Percentiles rank a stretch among this genome's conserved stretches.
Conservation (phyloP, 1,284 basidiomycete genomes). For the Athelia psychrophila region DNA sequence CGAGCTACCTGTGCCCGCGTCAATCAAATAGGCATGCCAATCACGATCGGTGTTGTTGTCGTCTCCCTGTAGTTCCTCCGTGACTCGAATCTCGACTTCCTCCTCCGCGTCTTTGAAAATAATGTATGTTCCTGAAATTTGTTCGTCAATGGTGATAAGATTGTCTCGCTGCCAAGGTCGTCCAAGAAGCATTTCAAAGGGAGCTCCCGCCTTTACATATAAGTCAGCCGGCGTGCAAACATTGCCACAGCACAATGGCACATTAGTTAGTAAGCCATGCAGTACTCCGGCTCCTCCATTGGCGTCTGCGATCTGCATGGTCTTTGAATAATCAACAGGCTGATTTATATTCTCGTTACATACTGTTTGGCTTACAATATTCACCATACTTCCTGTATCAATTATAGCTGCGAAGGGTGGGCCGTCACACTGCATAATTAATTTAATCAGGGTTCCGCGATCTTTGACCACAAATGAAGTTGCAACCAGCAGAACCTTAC, state of each 20-base stretch:
- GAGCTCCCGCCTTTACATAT: slow-evolving; percentile 14
- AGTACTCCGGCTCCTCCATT: slow-evolving; percentile 17
- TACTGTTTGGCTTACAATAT: slow-evolving; percentile 11
- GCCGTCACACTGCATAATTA: slow-evolving; percentile 5
- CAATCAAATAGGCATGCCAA: no score
- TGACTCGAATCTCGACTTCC: no score
- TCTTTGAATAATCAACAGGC: slow-evolving; percentile 12
- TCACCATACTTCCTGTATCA: slow-evolving; percentile 21
- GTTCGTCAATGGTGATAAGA: slow-evolving; percentile 22
- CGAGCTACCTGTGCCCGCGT: no score
- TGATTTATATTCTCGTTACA: not conserved
- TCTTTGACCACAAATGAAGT: no score
- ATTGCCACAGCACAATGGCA: slow-evolving; percentile 13
- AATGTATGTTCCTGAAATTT: slow-evolving; percentile 19
- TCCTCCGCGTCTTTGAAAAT: slow-evolving; percentile 17
- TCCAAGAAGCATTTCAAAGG: slow-evolving; percentile 22
- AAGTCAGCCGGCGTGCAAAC: slow-evolving; percentile 11
- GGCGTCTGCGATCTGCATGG: slow-evolving; percentile 18
- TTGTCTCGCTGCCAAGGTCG: slow-evolving; percentile 24
- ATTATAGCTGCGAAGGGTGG: slow-evolving; percentile 13
- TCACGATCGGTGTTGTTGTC: no score
- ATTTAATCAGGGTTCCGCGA: not conserved
- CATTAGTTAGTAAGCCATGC: slow-evolving; percentile 12
- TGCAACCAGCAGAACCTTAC: not conserved
- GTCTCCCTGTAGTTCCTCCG: no score